Evolutionary conservation across 305 asterid species (phyloP), one percentile per base, ranked within the genome.

Genomic region (Fraxinus xanthoxyloides): DNA sequence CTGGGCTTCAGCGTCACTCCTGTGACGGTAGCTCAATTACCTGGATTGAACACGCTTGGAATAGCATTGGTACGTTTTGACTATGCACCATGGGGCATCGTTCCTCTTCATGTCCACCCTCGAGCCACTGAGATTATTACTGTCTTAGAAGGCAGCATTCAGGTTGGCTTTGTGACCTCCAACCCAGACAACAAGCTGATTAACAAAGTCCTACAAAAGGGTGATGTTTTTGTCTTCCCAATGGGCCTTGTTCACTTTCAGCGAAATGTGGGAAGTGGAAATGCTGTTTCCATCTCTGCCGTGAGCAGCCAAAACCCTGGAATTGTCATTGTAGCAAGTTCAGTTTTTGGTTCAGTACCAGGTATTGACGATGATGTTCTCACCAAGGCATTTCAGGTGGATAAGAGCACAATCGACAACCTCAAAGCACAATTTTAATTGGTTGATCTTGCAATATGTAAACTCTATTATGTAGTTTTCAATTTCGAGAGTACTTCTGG

Each of bases 271-370:
- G 83, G 80, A 31, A 15, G 51, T 75, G 80, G 32, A 31, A 79
- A 79, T 36, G 86, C 83, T 21, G 83, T 83, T 40, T 26, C 77
- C 1, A 48, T 79, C n/a, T 75, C 75, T 1, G 76, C 21, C 54
- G 9, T 83, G n/a, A 80, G 86, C 79, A 84, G 86, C 81, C 86
- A 80, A 56, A 76, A 76, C 65, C 86, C 84, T 1, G 84, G 82
- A 9, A 67, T 84, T 17, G 46, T 77, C 70, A 61, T 70, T 70
- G 75, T 70, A 30, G 75, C 75, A 13, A 70, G 75, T 17, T 70
- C 75, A 1, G 75, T 70, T 30, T 70, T 70, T 3, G 75, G 75
- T 7, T 31, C 75, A 13, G 75, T 70, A 31, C 75, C 40, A 70
- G 43, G 75, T 70, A 70, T 70, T 13, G 75, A 70, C 10, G 43